Evolutionary conservation across 2,329 filamentous ascomycete genomes (phyloP).

Genomic region (Ambrosiella beaveri): DNA sequence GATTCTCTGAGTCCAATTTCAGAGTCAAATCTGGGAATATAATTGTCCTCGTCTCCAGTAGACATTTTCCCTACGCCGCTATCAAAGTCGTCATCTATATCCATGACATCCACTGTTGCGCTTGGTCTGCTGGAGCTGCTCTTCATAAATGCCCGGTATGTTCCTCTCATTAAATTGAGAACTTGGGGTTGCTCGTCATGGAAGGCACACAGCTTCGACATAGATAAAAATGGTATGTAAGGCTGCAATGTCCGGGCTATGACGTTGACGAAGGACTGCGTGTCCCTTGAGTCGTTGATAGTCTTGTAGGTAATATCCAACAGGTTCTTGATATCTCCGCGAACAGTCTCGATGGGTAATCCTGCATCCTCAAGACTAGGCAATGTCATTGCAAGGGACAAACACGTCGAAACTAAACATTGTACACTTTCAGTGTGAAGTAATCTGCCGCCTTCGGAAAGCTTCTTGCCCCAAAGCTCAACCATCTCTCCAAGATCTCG

Average conservation of each 20-base stretch:
- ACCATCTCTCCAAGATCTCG: slow-evolving; percentile 31
- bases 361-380: slow-evolving; percentile 29
- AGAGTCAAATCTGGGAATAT: background rate
- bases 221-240: slow-evolving; percentile 29
- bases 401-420: slow-evolving; percentile 32
- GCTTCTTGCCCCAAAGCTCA: slow-evolving; percentile 28
- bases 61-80: slow-evolving; percentile 37
- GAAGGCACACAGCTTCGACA: slow-evolving; percentile 22
- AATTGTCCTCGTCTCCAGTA: background rate
- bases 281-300: slow-evolving; percentile 28
- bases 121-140: slow-evolving; percentile 19
- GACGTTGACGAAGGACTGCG: slow-evolving; percentile 28
- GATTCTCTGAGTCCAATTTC: background rate
- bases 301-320: slow-evolving; percentile 25
- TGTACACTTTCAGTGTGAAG: slow-evolving; percentile 36
- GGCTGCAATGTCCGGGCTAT: slow-evolving; percentile 28
- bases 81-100: slow-evolving; percentile 48
- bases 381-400: slow-evolving; percentile 29
- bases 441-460: slow-evolving; percentile 29
- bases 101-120: slow-evolving; percentile 39
- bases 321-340: slow-evolving; percentile 15
- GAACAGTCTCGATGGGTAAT: slow-evolving; percentile 27
- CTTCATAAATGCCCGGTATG: slow-evolving; percentile 22
- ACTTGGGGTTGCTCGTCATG: slow-evolving; percentile 24
- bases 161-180: slow-evolving; percentile 25